Conservation (phyloP, 23 red algal genomes). For the Chondrus crispus region DNA sequence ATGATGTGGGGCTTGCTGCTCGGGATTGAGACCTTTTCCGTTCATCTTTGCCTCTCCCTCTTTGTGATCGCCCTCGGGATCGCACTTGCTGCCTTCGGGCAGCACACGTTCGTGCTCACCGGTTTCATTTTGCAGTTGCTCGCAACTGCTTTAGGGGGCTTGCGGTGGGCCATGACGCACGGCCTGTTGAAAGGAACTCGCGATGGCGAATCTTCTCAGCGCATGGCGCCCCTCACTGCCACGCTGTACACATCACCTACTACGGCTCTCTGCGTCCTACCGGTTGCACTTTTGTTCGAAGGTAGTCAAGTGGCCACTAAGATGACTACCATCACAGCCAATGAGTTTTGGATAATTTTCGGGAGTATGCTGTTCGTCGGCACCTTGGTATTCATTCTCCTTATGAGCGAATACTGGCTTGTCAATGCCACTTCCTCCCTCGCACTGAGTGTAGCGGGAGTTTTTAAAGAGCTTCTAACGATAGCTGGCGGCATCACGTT, state of each 20-base stretch:
- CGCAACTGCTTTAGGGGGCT: slow-evolving; percentile 79
- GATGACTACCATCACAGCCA: neutral
- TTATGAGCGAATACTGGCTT: slow-evolving; percentile 90
- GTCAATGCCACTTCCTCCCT: slow-evolving; percentile 85
- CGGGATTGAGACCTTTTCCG: slow-evolving; percentile 77
- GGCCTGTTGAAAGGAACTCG: slow-evolving; percentile 40
- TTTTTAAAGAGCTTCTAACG: slow-evolving; percentile 95
- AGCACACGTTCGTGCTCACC: slow-evolving; percentile 50
- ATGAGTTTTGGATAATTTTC: slow-evolving; percentile 30
- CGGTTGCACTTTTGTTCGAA: slow-evolving; percentile 75
- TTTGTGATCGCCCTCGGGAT: slow-evolving; percentile 70
- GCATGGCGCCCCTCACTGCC: slow-evolving; percentile 62
- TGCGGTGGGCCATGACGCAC: slow-evolving; percentile 92
- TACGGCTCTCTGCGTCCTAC: slow-evolving; percentile 81
- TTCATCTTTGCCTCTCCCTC: slow-evolving; percentile 58
- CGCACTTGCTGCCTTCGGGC: slow-evolving; percentile 65
- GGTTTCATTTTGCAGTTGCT: slow-evolving; percentile 77
- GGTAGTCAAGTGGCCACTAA: slow-evolving; percentile 8
- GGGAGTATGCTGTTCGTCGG: slow-evolving; percentile 65
- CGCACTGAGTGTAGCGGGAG: slow-evolving; percentile 86
- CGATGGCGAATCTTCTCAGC: neutral
- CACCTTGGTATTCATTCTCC: slow-evolving; percentile 81
- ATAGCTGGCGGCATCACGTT: slow-evolving; percentile 74
- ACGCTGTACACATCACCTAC: slow-evolving; percentile 82
- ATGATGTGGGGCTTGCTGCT: slow-evolving; percentile 87